These are phyloP conservation scores for Haplosporangium sp. DNA, from an alignment of 371 early-diverging fungal species.

Conservation along the genomic window DNA sequence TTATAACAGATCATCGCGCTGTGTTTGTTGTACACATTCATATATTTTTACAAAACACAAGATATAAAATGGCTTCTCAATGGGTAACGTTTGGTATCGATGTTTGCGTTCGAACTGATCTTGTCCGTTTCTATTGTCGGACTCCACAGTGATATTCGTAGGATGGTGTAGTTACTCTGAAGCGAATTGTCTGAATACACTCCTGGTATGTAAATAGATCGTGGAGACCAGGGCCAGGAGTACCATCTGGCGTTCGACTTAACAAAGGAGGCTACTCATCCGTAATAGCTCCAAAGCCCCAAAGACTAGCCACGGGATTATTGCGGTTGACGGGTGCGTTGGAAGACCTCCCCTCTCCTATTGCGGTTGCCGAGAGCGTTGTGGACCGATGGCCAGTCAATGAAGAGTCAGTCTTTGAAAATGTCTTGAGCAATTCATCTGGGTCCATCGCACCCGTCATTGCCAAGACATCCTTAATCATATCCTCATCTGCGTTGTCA, in stretches of 20 bases:
- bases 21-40: too few relatives aligned
- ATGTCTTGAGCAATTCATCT: conserved; percentile 28
- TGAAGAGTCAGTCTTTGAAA: background rate
- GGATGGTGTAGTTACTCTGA: too few relatives aligned
- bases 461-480: conserved; percentile 46
- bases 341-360: conserved; percentile 31
- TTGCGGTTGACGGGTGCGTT: background rate
- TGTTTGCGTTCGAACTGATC: too few relatives aligned
- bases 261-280: conserved; percentile 18
- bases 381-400: background rate
- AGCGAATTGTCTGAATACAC: too few relatives aligned
- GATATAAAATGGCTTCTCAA: too few relatives aligned
- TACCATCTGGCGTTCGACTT: conserved; percentile 1
- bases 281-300: conserved; percentile 34
- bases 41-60: too few relatives aligned
- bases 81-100: too few relatives aligned
- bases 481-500: conserved; percentile 20
- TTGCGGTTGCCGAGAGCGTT: conserved; percentile 13
- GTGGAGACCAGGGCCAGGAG: too few relatives aligned
- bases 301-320: conserved; percentile 39
- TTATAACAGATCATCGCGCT: too few relatives aligned
- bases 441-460: conserved; percentile 48
- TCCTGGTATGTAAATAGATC: too few relatives aligned
- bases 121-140: too few relatives aligned
- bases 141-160: too few relatives aligned